Evolutionary conservation across 257 asterid species (phyloP), one percentile per base, ranked within the genome.

Genomic region (Schizonepeta tenuifolia): DNA sequence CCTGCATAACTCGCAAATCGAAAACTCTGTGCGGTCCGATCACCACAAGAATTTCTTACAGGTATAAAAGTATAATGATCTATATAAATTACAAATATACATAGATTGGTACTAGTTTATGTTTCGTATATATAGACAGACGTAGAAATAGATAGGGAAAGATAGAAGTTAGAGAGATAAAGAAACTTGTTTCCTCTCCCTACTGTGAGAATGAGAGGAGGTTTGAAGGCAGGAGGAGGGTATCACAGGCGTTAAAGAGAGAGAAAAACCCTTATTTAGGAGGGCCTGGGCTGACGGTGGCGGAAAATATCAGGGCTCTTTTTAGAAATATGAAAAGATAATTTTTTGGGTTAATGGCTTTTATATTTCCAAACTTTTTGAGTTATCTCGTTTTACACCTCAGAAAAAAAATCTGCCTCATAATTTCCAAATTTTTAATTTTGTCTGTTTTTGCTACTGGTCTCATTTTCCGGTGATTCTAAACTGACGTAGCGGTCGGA

Each of bases 161-260:
- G n/a, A 28, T 65, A 51, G 26, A 71, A 14, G 15, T 77, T 65
- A 74, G 70, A 66, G 77, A 65, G 81, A 77, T 84, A 65, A 24
- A 60, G 47, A 76, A 77, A 77, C 35, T 51, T 63, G 70, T 75
- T 86, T 85, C 88, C 89, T 84, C 91, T 83, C 91, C 84, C 91
- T 78, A 73, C 71, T 24, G 75, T 50, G 77, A 69, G 78, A 60
- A 47, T 69, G 43, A 55, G 77, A 46, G 67, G 78, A 57, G 77
- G 77, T 13, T 43, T 9, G 60, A 35, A 15, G 35, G 33, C 53
- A 6, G 56, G 9, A n/a, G 2, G 31, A 65, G 57, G 65, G 54
- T 69, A 53, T 72, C 70, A 17, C 70, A 57, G 76, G 83, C 70
- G 65, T 68, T 31, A 70, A 72, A 59, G 76, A 80, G 81, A 74